Conservation (phyloP, 306 rosid genomes). For the Quercus robur region DNA sequence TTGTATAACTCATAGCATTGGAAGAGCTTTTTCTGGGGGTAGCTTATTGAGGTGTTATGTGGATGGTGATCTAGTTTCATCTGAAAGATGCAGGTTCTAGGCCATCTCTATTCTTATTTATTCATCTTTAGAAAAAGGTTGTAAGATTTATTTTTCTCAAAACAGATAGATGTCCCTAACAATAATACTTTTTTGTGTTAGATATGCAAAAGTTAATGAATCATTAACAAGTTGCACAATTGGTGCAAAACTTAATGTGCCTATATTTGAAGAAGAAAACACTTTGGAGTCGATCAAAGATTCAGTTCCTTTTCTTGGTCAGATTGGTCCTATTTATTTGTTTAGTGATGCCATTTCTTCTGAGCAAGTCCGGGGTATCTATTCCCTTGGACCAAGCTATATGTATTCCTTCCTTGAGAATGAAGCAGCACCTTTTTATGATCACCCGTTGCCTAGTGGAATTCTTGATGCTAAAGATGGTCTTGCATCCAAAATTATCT, state of each 20-base stretch:
- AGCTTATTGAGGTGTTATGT: constrained; percentile 85
- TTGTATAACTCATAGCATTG: constrained; percentile 93
- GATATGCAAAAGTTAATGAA: constrained; percentile 91
- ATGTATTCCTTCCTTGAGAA: constrained; percentile 93
- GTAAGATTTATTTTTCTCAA: background rate
- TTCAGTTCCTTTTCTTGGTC: constrained; percentile 80
- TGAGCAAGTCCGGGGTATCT: constrained; percentile 88
- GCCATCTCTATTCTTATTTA: constrained; percentile 12
- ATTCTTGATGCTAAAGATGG: constrained; percentile 88
- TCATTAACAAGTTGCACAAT: constrained; percentile 67
- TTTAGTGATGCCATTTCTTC: constrained; percentile 79
- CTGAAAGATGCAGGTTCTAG: constrained; percentile 93
- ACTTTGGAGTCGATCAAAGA: constrained; percentile 58
- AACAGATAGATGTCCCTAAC: constrained; percentile 8
- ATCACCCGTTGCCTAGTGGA: constrained; percentile 65
- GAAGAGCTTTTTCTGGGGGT: constrained; percentile 97
- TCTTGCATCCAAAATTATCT: constrained; percentile 78
- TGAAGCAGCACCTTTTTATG: constrained; percentile 69
- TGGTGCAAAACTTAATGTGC: constrained; percentile 71
- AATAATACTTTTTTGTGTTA: constrained; percentile 35
- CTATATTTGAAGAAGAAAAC: constrained; percentile 58
- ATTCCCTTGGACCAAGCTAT: constrained; percentile 94
- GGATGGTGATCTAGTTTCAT: constrained; percentile 89
- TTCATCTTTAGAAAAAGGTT: background rate
- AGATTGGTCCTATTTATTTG: constrained; percentile 88